phyloP scores from a whole-genome alignment of 345 rosid genomes.

The Chamaenerion angustifolium region DNA sequence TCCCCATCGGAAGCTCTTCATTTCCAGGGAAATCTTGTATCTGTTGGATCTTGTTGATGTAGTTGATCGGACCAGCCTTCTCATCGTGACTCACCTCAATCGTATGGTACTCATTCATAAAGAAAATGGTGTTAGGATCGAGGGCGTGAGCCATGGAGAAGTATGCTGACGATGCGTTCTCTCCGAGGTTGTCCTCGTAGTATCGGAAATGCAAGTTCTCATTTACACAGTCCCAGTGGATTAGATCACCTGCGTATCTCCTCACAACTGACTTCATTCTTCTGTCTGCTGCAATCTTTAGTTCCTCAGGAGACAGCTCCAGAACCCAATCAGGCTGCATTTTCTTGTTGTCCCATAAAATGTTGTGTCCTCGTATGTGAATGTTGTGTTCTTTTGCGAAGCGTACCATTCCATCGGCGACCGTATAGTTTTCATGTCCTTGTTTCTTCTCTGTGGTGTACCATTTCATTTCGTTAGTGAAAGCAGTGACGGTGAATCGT shows the following conservation, averaged over 20 bases:
- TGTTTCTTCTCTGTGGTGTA: slow-evolving; percentile 47
- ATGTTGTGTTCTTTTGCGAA: slow-evolving; percentile 33
- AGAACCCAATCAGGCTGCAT: slow-evolving; percentile 62
- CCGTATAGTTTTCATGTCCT: slow-evolving; percentile 54
- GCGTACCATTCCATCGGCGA: slow-evolving; percentile 49
- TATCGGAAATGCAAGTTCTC: slow-evolving; percentile 71
- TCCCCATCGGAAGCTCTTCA: slow-evolving; percentile 25
- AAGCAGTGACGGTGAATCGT: slow-evolving; percentile 50
- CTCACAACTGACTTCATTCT: slow-evolving; percentile 50
- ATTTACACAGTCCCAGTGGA: slow-evolving; percentile 81
- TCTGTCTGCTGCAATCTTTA: slow-evolving; percentile 26
- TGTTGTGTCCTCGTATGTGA: slow-evolving; percentile 61
- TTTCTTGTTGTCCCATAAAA: slow-evolving; percentile 58
- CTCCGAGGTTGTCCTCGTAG: slow-evolving; percentile 60
- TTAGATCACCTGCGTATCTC: slow-evolving; percentile 52
- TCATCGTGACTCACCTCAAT: slow-evolving; percentile 34
- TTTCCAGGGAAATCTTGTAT: slow-evolving; percentile 43
- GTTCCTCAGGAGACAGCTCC: slow-evolving; percentile 21
- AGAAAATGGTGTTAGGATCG: slow-evolving; percentile 40
- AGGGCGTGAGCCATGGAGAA: slow-evolving; percentile 29
- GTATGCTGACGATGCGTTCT: slow-evolving; percentile 36
- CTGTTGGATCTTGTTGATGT: slow-evolving; percentile 31
- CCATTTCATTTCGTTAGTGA: slow-evolving; percentile 92
- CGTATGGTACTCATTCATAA: slow-evolving; percentile 70
- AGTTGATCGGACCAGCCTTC: slow-evolving; percentile 18